Base-by-base conservation (phyloP, 345 rosid genomes). In the Aquilaria malaccensis region DNA sequence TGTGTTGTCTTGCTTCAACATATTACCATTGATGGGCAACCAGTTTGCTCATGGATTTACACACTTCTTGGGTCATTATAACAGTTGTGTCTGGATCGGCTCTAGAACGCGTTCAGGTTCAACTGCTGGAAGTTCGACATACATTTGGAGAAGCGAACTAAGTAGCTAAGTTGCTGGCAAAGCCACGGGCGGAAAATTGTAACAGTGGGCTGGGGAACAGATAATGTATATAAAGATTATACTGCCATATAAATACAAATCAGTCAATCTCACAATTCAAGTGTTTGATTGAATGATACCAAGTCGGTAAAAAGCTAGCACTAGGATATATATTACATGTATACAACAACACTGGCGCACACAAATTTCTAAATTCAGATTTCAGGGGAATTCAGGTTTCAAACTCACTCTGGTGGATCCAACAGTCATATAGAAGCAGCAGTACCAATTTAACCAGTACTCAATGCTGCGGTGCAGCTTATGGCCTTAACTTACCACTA, bases 361-460 rank as follows among this genome's bases (percentile, higher is more conserved):
- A 51, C 50, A 65, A 30, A 59, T 68, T 66, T 47, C 67, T 58
- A 50, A 46, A 62, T 75, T 67, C 22, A 55, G 56, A n/a, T 55
- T 62, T 31, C 59, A 52, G 70, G 73, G 65, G 69, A 67, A 59
- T 62, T 13, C 15, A 56, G 72, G 71, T 65, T 58, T 78, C 68
- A 76, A 63, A 11, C 14, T 31, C 50, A 65, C 72, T 58, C 58
- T 29, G 49, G 29, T 59, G 63, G 76, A 62, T 54, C 45, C 22
- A 22, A 22, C 22, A 22, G 22, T 22, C 22, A 22, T 22, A 67
- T 69, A 65, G 77, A 61, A 53, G 51, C 46, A 66, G 67, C 69
- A 72, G 70, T 78, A 74, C 74, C 41, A 30, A 50, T 65, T 62
- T 54, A 66, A 72, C 43, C 43, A 37, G 4, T 9, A 37, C 43